These are phyloP conservation scores for Kwoniella heveanensis DNA, from an alignment of 768 basidiomycete genomes.

Conservation along the genomic window DNA sequence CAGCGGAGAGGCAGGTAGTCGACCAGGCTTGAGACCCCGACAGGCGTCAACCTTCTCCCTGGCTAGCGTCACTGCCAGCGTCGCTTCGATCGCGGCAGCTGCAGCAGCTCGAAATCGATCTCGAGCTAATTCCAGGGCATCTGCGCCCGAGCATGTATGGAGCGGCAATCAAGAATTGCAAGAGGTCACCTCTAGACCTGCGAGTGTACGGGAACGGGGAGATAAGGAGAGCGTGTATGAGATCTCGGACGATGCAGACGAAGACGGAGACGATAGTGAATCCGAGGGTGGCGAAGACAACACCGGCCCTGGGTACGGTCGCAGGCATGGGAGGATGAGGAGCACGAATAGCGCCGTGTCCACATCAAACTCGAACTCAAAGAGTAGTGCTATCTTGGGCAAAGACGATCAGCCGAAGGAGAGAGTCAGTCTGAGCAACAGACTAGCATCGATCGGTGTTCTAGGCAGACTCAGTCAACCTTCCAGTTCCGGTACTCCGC, in stretches of 20 bases:
- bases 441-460: constrained; percentile 73
- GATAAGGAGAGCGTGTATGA: constrained; percentile 38
- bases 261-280: constrained; percentile 10
- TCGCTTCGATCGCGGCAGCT: constrained; percentile 63
- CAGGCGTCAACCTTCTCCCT: constrained; percentile 82
- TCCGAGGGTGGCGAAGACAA: constrained; percentile 7
- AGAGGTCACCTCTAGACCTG: constrained; percentile 62
- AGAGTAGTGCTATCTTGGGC: constrained; percentile 5
- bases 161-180: constrained; percentile 62
- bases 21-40: constrained; percentile 67
- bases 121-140: constrained; percentile 41
- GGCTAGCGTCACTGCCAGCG: constrained; percentile 69
- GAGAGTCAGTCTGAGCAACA: constrained; percentile 76
- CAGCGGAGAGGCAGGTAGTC: background rate
- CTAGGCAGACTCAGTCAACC: constrained; percentile 33
- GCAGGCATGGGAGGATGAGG: constrained; percentile 5
- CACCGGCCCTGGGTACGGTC: background rate
- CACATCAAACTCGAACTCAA: constrained; percentile 4
- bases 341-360: constrained; percentile 42
- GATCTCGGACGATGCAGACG: constrained; percentile 34
- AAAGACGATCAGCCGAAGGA: constrained; percentile 44
- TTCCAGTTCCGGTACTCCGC: constrained; percentile 18
- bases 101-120: constrained; percentile 48
- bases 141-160: constrained; percentile 27
- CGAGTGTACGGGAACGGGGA: constrained; percentile 57